Percentiles rank a stretch among this genome's conserved stretches.
Evolutionary conservation across 129 eudicot species (phyloP).

Genomic region (Gnaphalium uliginosum): DNA sequence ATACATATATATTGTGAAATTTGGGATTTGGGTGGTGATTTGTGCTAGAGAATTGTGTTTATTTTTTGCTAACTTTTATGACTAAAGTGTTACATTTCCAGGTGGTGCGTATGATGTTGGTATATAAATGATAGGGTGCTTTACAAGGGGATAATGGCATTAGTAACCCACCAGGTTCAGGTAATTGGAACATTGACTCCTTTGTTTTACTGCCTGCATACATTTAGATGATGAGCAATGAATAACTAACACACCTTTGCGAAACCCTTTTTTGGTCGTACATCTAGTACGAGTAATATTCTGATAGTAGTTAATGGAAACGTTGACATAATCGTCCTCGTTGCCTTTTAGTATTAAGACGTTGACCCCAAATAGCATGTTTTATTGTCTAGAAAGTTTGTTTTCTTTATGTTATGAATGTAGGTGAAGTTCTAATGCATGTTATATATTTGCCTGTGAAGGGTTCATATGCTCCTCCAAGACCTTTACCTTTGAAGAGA

Average conservation of each 20-base stretch:
- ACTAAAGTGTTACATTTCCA: constrained; percentile 19
- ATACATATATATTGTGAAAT: not conserved
- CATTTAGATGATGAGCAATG: not conserved
- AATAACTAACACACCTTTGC: not conserved
- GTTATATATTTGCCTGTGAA: constrained; percentile 36
- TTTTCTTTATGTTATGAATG: not conserved
- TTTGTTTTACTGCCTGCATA: not conserved
- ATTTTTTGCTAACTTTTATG: constrained; percentile 1
- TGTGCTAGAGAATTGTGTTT: constrained; percentile 14
- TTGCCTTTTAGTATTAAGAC: constrained; percentile 2
- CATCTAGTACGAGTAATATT: not conserved
- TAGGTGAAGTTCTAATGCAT: constrained; percentile 6
- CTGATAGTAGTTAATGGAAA: no score
- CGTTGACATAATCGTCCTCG: not conserved
- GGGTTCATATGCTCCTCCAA: constrained; percentile 71
- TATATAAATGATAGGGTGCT: constrained; percentile 41
- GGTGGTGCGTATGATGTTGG: constrained; percentile 38
- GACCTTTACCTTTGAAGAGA: constrained; percentile 54
- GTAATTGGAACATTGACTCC: constrained; percentile 24
- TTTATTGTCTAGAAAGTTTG: constrained; percentile 4
- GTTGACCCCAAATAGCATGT: not conserved
- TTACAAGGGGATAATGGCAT: constrained; percentile 58
- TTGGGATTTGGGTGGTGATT: constrained; percentile 26
- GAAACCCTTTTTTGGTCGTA: not conserved
- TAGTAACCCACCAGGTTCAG: constrained; percentile 67